Base-by-base conservation (phyloP, 1,139 yeast species). In the Pichiaceae sp. region DNA sequence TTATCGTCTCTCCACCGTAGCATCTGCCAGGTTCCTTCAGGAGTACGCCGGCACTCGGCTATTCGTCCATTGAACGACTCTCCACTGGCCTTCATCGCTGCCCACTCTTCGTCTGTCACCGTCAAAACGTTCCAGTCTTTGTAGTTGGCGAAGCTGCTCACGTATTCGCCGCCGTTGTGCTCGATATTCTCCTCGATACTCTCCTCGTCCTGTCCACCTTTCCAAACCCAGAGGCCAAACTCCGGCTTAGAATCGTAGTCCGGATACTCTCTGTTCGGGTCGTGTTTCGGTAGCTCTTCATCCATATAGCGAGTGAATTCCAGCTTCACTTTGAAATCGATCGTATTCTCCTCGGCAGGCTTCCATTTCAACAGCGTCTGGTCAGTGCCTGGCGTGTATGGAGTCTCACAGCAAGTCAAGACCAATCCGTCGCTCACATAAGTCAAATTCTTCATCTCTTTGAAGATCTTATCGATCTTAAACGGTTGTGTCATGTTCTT, bases 341-440 rank as follows among this genome's bases (percentile, higher is more conserved):
- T 72, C 0, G 96, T 80, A 52, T 93, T 93, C 58, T 91, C 98
- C 42, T 85, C 84, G 8, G 95, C 87, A 1, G 98, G 97, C 52
- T 93, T 93, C 99, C 99, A 93, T 59, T 93, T 93, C 39, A 93
- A 62, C 34, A 83, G 57, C 2, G 81, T 75, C 3, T 75, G 72
- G 56, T 91, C 97, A 0, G 97, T 89, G 11, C 97, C 97, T 46
- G 79, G 76, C 3, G 75, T 70, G 59, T 93, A 93, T 0, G 95
- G 94, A 1, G 93, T 75, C 42, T 78, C 86, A 26, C 93, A 84
- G 48, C 95, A 85, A 2, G 99, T 93, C 57, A 86, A 85, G 42
- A 93, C 86, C 29, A 93, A 70, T 1, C 99, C 99, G 61, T 93
- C 99, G 1, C 94, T 80, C 40, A 84, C 83, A 57, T 93, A 96